Conservation (phyloP, 257 asterid genomes). For the Solanum chiquidenum region DNA sequence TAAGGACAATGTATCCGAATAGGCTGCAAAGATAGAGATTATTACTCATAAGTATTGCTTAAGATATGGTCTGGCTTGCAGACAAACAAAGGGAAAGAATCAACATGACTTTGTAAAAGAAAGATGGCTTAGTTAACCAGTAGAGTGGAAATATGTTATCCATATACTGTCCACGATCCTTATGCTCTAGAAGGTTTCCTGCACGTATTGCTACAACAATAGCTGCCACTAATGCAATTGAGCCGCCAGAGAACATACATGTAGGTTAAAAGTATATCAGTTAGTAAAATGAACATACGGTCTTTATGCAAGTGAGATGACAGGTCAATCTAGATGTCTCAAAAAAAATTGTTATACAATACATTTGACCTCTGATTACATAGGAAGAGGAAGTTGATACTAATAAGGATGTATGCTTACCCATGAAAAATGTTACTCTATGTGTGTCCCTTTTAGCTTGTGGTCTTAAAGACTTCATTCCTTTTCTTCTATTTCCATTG, state of each 20-base stretch:
- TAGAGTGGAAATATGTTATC: conserved; percentile 66
- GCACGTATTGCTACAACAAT: conserved; percentile 33
- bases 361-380: background rate
- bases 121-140: conserved; percentile 25
- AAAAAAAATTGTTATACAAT: background rate
- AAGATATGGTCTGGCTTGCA: background rate
- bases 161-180: conserved; percentile 42
- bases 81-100: background rate
- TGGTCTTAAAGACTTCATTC: conserved; percentile 53
- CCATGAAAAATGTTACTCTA: conserved; percentile 54
- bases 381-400: background rate
- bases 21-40: conserved; percentile 26
- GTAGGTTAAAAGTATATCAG: background rate
- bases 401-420: conserved; percentile 16
- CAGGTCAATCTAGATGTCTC: background rate
- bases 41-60: background rate
- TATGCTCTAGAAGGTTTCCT: conserved; percentile 31
- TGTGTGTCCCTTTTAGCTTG: conserved; percentile 56
- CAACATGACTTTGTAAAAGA: background rate
- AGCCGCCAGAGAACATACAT: conserved; percentile 67
- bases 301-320: background rate
- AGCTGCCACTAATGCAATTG: conserved; percentile 49
- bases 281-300: background rate
- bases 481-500: conserved; percentile 64
- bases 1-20: conserved; percentile 46